Percentiles rank a stretch among this genome's conserved stretches.
phyloP scores from a whole-genome alignment of 2,329 filamentous ascomycete genomes.

The Monilinia fructicola region DNA sequence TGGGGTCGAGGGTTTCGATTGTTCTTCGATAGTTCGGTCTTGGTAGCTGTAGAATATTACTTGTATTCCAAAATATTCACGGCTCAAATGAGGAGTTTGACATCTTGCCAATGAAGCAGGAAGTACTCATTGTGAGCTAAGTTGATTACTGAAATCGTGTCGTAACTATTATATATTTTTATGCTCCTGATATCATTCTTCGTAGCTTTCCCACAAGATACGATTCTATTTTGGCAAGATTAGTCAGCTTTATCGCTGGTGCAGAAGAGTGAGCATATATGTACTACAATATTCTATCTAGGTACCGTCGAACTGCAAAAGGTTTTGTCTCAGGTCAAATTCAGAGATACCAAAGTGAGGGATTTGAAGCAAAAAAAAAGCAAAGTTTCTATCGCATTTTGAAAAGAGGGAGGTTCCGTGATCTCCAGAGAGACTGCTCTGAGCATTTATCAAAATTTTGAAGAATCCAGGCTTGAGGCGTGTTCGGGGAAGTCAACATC shows the following conservation, averaged over 20 bases:
- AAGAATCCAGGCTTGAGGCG: neutral
- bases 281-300: neutral
- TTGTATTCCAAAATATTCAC: neutral
- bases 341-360: neutral
- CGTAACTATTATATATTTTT: neutral
- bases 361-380: neutral
- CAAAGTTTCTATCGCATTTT: neutral
- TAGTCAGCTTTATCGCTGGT: slow-evolving; percentile 13
- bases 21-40: neutral
- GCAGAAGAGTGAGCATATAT: neutral
- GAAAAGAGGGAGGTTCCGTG: too few relatives aligned
- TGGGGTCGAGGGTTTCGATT: neutral
- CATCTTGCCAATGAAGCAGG: neutral
- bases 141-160: neutral
- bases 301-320: neutral
- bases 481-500: neutral
- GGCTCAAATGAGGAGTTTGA: neutral
- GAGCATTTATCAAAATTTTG: neutral
- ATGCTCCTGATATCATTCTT: neutral
- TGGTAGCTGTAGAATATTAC: neutral
- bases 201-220: neutral
- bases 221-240: neutral
- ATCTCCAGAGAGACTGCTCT: neutral
- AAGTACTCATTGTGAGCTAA: neutral
- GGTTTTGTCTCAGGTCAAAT: neutral